These are phyloP conservation scores for Hanseniaspora meyeri DNA, from an alignment of 805 yeast genomes.

Conservation along the genomic window DNA sequence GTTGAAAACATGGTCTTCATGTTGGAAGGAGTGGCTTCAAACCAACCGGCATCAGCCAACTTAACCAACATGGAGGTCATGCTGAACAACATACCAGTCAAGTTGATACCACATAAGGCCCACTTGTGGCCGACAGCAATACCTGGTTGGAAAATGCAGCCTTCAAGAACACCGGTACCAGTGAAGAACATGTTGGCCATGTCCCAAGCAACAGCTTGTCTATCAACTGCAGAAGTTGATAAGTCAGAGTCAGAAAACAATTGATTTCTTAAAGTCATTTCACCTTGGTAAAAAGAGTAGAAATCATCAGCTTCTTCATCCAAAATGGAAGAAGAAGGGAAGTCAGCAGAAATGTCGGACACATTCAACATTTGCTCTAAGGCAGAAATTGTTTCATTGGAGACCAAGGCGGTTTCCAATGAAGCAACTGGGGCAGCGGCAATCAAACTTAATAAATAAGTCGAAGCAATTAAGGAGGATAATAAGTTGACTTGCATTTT, in stretches of 20 bases:
- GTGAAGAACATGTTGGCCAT: slow-evolving; percentile 8
- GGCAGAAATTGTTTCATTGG: not conserved
- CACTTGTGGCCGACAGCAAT: not conserved
- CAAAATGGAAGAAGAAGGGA: not conserved
- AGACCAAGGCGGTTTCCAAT: not conserved
- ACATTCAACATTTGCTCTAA: not conserved
- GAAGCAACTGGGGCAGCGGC: not conserved
- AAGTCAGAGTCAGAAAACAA: not conserved
- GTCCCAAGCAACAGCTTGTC: slow-evolving; percentile 5
- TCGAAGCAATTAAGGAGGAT: not conserved
- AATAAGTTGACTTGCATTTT: not conserved
- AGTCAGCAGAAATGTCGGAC: not conserved
- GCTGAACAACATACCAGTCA: slow-evolving; percentile 8
- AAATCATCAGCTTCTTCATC: not conserved
- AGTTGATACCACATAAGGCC: slow-evolving; percentile 3
- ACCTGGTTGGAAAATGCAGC: not conserved
- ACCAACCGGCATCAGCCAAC: not conserved
- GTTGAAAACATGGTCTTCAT: not conserved
- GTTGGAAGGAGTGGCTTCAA: not conserved
- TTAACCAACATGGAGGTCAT: slow-evolving; percentile 1
- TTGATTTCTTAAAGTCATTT: not conserved
- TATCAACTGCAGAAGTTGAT: not conserved
- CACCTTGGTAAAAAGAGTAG: not conserved
- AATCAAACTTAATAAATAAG: not conserved
- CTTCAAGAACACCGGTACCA: slow-evolving; percentile 3